Conservation (phyloP, 2,329 filamentous ascomycete genomes). For the Ceratocystis lukuohia region DNA sequence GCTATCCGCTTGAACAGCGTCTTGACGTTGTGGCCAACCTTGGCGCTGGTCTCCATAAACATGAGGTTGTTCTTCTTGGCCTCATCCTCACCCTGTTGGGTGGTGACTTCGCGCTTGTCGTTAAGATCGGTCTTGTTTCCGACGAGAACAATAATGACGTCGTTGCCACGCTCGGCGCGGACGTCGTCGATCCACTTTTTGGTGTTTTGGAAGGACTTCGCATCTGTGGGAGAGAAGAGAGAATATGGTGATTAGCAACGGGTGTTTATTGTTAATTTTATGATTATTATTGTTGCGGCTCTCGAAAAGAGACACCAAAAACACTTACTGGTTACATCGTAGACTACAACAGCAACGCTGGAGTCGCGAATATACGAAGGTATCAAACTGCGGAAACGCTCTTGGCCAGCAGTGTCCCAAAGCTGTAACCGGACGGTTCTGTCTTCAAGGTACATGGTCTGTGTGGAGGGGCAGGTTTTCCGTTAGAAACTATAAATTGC, state of each 20-base stretch:
- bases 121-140: slow-evolving; percentile 99
- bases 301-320: background rate
- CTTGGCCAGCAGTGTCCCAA: slow-evolving; percentile 97
- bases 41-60: slow-evolving; percentile 98
- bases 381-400: slow-evolving; percentile 91
- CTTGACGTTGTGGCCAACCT: slow-evolving; percentile 97
- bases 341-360: slow-evolving; percentile 93
- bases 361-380: slow-evolving; percentile 98
- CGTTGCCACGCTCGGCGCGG: slow-evolving; percentile 86
- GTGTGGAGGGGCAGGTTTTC: slow-evolving; percentile 5
- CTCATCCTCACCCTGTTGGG: slow-evolving; percentile 91
- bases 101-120: slow-evolving; percentile 95
- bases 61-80: slow-evolving; percentile 95
- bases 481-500: slow-evolving; percentile 8
- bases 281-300: too few species aligned
- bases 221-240: slow-evolving; percentile 37
- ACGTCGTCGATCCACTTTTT: slow-evolving; percentile 99
- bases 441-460: slow-evolving; percentile 99
- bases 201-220: slow-evolving; percentile 96
- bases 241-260: too few species aligned
- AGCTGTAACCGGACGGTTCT: slow-evolving; percentile 92
- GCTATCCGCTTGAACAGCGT: slow-evolving; percentile 95
- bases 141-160: slow-evolving; percentile 96
- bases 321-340: slow-evolving; percentile 77
- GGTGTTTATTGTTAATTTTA: background rate